Evolutionary conservation across 495 filamentous ascomycete genomes (phyloP).

Genomic region (Extremus antarcticus): DNA sequence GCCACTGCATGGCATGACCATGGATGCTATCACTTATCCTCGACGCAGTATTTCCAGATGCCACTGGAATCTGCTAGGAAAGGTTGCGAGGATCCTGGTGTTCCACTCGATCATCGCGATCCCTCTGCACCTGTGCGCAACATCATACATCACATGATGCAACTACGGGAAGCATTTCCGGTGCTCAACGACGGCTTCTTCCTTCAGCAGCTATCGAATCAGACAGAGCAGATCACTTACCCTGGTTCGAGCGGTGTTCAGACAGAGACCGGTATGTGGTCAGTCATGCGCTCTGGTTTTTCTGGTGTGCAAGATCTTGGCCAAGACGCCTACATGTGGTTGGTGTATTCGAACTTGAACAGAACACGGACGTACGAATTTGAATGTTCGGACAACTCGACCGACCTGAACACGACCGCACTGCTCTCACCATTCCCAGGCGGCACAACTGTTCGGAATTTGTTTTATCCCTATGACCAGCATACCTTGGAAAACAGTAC

Average conservation of each 20-base stretch:
- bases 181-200: constrained; percentile 54
- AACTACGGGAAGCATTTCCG: constrained; percentile 46
- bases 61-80: constrained; percentile 42
- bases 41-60: constrained; percentile 47
- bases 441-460: constrained; percentile 47
- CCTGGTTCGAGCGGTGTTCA: constrained; percentile 42
- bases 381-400: constrained; percentile 35
- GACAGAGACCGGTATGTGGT: constrained; percentile 60
- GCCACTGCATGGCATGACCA: constrained; percentile 56
- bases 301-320: constrained; percentile 40
- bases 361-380: constrained; percentile 46
- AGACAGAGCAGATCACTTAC: constrained; percentile 41
- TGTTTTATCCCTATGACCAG: constrained; percentile 53
- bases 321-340: constrained; percentile 43
- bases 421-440: constrained; percentile 48
- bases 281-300: constrained; percentile 43
- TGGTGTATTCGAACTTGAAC: constrained; percentile 55
- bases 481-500: constrained; percentile 32
- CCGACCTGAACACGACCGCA: constrained; percentile 26
- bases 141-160: constrained; percentile 55
- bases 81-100: constrained; percentile 47
- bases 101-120: constrained; percentile 55
- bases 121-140: constrained; percentile 55
- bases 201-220: constrained; percentile 48
- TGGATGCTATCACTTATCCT: constrained; percentile 50